These are phyloP conservation scores for Lindgomyces ingoldianus DNA, from an alignment of 495 filamentous ascomycete species.

Conservation along the genomic window DNA sequence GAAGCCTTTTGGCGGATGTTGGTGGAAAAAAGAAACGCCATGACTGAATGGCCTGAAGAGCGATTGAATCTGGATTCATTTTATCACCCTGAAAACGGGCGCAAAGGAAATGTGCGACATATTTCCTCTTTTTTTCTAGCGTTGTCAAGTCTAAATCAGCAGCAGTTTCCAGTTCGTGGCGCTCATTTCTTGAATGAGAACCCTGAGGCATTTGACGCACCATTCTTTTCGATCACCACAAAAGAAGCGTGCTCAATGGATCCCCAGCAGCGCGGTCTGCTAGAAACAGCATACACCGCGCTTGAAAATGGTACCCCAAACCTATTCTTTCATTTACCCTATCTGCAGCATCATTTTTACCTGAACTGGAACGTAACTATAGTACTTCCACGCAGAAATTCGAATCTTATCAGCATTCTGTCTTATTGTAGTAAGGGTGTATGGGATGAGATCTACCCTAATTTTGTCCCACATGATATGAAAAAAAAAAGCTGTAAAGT, in stretches of 20 bases:
- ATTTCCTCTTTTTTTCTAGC: not conserved
- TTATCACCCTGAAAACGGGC: not conserved
- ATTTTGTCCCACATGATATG: too few relatives aligned
- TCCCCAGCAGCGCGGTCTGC: too few relatives aligned
- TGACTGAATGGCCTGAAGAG: not conserved
- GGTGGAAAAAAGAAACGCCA: not conserved
- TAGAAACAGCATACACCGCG: too few relatives aligned
- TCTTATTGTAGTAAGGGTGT: too few relatives aligned
- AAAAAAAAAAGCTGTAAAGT: too few relatives aligned
- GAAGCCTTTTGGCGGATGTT: slow-evolving; percentile 63
- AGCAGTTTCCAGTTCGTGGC: not conserved
- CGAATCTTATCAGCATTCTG: too few relatives aligned
- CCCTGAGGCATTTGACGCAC: not conserved
- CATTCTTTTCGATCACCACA: not conserved
- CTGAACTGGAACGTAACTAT: too few relatives aligned
- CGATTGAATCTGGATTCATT: slow-evolving; percentile 12
- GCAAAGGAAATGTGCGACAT: not conserved
- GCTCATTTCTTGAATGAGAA: slow-evolving; percentile 13
- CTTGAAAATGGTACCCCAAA: too few relatives aligned
- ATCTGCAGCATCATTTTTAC: too few relatives aligned
- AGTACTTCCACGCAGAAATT: too few relatives aligned
- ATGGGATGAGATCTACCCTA: too few relatives aligned
- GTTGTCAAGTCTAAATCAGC: not conserved
- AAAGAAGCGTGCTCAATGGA: not conserved
- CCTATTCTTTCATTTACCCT: too few relatives aligned